Evolutionary conservation across 352 stramenopile species (phyloP).

Genomic region (Nothophytophthora sp.): DNA sequence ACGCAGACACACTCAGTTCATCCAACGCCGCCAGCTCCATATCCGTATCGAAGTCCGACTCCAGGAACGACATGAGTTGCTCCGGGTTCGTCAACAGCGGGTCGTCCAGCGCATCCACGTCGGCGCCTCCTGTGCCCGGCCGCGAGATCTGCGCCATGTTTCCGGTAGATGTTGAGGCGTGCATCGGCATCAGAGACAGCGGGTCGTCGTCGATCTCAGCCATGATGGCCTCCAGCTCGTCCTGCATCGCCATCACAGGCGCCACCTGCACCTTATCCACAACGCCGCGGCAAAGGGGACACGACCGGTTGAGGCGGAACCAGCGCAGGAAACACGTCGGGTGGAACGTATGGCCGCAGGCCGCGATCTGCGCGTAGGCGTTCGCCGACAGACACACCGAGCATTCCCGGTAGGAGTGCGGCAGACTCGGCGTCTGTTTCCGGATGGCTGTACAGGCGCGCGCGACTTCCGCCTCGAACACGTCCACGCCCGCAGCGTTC

Average conservation of each 20-base stretch:
- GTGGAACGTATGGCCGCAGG: conserved; percentile 82
- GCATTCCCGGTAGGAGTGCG: conserved; percentile 68
- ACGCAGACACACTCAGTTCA: conserved; percentile 22
- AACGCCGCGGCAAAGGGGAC: conserved; percentile 61
- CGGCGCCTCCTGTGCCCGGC: too few relatives aligned
- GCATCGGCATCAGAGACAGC: conserved; percentile 22
- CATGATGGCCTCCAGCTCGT: conserved; percentile 81
- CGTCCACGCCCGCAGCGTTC: conserved; percentile 41
- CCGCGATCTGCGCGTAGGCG: conserved; percentile 65
- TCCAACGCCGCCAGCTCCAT: conserved; percentile 72
- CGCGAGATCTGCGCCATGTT: too few relatives aligned
- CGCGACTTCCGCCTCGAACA: conserved; percentile 69
- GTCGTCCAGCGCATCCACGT: conserved; percentile 32
- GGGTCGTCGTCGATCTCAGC: conserved; percentile 66
- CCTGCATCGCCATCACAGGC: conserved; percentile 45
- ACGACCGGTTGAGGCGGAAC: conserved; percentile 76
- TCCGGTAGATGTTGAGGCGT: background rate
- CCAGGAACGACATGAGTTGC: conserved; percentile 54
- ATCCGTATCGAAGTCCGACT: conserved; percentile 57
- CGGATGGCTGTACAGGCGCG: conserved; percentile 52
- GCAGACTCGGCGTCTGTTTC: conserved; percentile 41
- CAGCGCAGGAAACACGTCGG: conserved; percentile 76
- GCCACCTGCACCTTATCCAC: conserved; percentile 68
- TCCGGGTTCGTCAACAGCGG: conserved; percentile 41
- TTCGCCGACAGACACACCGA: conserved; percentile 75